A percentile compares a stretch with the other conserved stretches of the same genome.
phyloP scores from a whole-genome alignment of 2,329 filamentous ascomycete genomes.

The Trichoderma semiorbis region DNA sequence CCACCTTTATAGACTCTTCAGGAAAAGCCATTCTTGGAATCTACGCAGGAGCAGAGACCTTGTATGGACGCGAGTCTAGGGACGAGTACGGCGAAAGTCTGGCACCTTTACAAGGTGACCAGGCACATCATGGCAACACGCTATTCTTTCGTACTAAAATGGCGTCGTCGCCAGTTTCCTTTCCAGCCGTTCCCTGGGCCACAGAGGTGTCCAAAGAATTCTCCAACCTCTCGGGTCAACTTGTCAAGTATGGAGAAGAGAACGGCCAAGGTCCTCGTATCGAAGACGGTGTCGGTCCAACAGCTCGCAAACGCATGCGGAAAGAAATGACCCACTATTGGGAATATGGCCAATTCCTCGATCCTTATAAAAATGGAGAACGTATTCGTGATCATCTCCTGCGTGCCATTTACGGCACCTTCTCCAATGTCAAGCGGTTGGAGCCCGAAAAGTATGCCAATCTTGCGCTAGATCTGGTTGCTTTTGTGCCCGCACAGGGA shows the following conservation, averaged over 20 bases:
- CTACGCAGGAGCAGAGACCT: neutral
- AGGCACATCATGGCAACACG: slow-evolving; percentile 3
- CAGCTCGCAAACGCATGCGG: neutral
- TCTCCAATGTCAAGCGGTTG: neutral
- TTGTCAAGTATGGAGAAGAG: slow-evolving; percentile 4
- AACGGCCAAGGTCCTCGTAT: neutral
- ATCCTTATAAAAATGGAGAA: neutral
- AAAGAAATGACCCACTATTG: neutral
- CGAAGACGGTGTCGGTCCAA: neutral
- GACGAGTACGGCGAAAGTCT: neutral
- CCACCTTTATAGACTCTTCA: neutral
- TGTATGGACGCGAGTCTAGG: slow-evolving; percentile 1
- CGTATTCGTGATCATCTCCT: neutral
- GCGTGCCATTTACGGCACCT: slow-evolving; percentile 1
- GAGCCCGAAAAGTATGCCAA: slow-evolving; percentile 9
- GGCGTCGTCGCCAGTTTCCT: neutral
- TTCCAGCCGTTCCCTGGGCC: slow-evolving; percentile 5
- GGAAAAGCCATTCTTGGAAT: slow-evolving; percentile 1
- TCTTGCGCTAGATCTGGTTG: neutral
- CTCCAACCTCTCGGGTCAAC: neutral
- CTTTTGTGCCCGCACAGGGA: neutral
- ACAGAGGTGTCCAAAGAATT: neutral
- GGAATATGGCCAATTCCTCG: neutral
- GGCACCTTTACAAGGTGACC: neutral
- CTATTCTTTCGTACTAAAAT: slow-evolving; percentile 1